Base-by-base conservation (phyloP, 2,329 filamentous ascomycete genomes). In the Exutisphaerella laricina region DNA sequence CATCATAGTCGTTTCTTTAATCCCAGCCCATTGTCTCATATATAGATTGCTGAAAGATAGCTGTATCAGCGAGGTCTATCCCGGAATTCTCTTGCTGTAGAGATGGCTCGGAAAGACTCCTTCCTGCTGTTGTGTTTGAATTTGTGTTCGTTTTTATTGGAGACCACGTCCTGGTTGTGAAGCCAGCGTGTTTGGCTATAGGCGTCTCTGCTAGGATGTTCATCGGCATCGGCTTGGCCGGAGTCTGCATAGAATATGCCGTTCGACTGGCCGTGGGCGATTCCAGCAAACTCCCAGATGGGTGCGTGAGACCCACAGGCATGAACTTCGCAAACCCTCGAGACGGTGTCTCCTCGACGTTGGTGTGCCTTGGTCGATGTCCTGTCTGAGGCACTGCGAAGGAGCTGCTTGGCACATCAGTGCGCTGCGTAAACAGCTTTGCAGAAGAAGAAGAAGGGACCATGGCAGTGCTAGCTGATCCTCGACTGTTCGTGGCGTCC, bases 21-120 rank as follows among this genome's bases (percentile, higher is more conserved):
- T 71, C 64, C 70, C 70, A 73, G 18, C 70, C 70, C 39, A 72
- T 48, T 8, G 60, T 61, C 38, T 66, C 66, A 45, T 70, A 72
- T 35, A 72, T 52, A 20, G 45, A 46, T 23, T 39, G 28, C 26
- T 43, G 39, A n/a, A 39, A 32, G n/a, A 35, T 14, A 21, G 18
- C 17, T 13, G 33, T 35, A 14, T 23, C 18, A 14, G 8, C 17
- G 10, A 23, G 20, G 20, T 20, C 33, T 22, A n/a, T n/a, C n/a
- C n/a, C n/a, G n/a, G 5, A 14, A 18, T 33, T 23, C 4, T 13
- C 14, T 17, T 16, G 3, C 18, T 7, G 30, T 18, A 18, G 16
- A 23, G 33, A 5, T n/a, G 8, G 14, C 20, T 34, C 31, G 5
- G n/a, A 16, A 4, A 3, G 16, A 18, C 16, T 16, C n/a, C 2